Evolutionary conservation across 768 basidiomycete genomes (phyloP), one percentile per base, ranked within the genome.

Genomic region (Fomitopsis pulvina): DNA sequence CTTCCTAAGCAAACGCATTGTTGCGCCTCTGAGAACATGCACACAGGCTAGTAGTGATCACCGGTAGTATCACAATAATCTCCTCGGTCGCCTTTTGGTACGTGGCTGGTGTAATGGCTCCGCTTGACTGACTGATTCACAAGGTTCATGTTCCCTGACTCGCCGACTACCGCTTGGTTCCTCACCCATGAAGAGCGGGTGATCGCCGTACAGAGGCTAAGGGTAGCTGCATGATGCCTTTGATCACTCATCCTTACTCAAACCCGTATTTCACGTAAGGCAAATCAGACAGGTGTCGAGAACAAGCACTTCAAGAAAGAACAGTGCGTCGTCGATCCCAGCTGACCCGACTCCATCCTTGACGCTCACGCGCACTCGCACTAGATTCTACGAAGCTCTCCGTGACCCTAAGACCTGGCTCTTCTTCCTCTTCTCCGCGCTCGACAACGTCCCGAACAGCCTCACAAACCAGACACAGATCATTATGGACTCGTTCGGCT

Each of bases 241-340:
- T 22, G 26, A 32, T 32, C 30, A 32, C n/a, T 38, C 25, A 34
- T 27, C 26, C 39, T 41, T 25, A 40, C 16, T 22, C 16, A 40
- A 11, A 14, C 7, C 29, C 29, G 32, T 44, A 9, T 40, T 4
- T 2, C 16, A 24, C 11, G 20, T 10, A n/a, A 82, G 79, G 75
- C 70, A 64, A 87, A 88, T 54, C 85, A 90, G 77, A 85, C 84
- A 0, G 88, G 87, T 29, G 76, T 88, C 12, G 87, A 89, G 66
- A 89, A 87, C 60, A 91, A 90, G 58, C 74, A 73, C 47, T 90
- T 86, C 68, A 90, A 90, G 69, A 79, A 72, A 48, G 83, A 87
- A 28, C 87, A 90, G 86, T 87, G 48, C 56, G 82, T 66, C 54
- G 83, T 73, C 27, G 12, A n/a, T 11, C 26, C 6, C 21, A 16